Evolutionary conservation across 2,329 filamentous ascomycete genomes (phyloP), one percentile per base, ranked within the genome.

Genomic region (Nemania sp.): DNA sequence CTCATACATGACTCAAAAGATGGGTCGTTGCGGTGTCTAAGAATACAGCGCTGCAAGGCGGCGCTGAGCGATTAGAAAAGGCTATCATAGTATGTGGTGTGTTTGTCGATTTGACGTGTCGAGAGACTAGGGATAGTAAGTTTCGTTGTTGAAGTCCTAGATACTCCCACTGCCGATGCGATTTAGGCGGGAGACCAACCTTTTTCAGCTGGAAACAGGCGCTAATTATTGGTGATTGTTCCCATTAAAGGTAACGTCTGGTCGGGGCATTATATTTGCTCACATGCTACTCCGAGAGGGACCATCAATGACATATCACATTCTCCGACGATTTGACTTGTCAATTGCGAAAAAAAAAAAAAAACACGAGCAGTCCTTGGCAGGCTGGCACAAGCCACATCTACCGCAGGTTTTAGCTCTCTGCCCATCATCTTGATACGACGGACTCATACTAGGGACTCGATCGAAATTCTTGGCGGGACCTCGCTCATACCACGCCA

Each of bases 351-450:
- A 45, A 58, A 35, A 45, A 45, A 43, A 62, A 35, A 56, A 51
- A 43, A 57, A 29, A 61, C 32, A 29, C 13, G 47, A 62, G 58
- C 7, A 11, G 27, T 15, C 54, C 35, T 27, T 43, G 29, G 61
- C 49, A 38, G 52, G 52, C 56, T 29, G 60, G 56, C 51, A 53
- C 45, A 57, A 61, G 56, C 66, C 56, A 68, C 52, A 47, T 61
- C 56, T 61, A 43, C 61, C 56, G 52, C 61, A 35, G 54, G 32
- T n/a, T 47, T 62, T 27, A 52, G 20, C n/a, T 38, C 18, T 51
- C 64, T 57, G 45, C 49, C 47, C 22, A 22, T 41, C 22, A 38
- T 49, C 20, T 49, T 24, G 43, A 32, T 43, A 45, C 24, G n/a
- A 64, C 35, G 45, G 41, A 51, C 41, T 45, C 41, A 20, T 45